Conservation (phyloP, 495 filamentous ascomycete genomes). For the Bacidia gigantensis region DNA sequence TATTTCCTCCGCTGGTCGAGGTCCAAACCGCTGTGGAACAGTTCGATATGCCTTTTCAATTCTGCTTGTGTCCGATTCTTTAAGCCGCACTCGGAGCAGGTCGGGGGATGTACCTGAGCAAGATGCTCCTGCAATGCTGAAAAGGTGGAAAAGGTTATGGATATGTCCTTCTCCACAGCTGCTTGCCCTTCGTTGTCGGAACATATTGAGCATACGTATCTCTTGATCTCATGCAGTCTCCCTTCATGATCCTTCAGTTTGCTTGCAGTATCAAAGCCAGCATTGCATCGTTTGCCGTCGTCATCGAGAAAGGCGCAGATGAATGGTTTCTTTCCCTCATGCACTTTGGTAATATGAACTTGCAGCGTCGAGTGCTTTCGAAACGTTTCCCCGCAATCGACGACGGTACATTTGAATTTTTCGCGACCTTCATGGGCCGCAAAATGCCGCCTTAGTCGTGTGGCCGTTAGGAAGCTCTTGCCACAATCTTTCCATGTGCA, state of each 20-base stretch:
- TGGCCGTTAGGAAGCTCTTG: conserved; percentile 66
- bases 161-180: neutral
- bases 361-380: conserved; percentile 79
- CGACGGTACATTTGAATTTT: conserved; percentile 56
- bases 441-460: conserved; percentile 54
- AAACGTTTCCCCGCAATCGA: conserved; percentile 65
- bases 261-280: conserved; percentile 55
- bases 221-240: conserved; percentile 49
- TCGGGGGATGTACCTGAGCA: conserved; percentile 52
- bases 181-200: conserved; percentile 1
- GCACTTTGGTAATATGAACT: conserved; percentile 60
- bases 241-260: conserved; percentile 59
- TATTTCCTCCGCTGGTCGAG: conserved; percentile 45
- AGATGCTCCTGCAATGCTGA: conserved; percentile 58
- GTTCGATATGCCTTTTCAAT: conserved; percentile 56
- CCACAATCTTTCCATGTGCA: conserved; percentile 60
- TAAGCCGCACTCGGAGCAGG: conserved; percentile 57
- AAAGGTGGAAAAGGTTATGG: conserved; percentile 51
- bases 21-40: conserved; percentile 47
- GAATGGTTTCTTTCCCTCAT: conserved; percentile 55
- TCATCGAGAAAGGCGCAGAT: conserved; percentile 43
- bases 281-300: conserved; percentile 43
- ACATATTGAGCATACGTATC: conserved; percentile 64
- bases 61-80: conserved; percentile 45
- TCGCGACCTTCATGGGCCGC: conserved; percentile 54